Conservation (phyloP, 1,139 yeast species). For the Sugiyamaella grinbergsii region DNA sequence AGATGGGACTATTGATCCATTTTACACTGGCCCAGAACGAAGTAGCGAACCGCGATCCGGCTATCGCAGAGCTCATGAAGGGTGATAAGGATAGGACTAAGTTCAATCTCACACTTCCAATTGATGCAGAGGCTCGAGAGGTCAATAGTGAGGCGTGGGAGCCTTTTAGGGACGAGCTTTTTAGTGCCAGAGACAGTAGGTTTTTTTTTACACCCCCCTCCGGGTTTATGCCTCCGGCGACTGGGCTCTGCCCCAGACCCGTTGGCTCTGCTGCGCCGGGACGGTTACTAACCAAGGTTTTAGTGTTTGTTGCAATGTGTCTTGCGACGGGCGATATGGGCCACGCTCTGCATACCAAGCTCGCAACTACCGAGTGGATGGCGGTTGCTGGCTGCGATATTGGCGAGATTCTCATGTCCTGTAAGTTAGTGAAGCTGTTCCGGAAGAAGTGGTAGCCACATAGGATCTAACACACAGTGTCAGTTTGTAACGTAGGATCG, state of each 20-base stretch:
- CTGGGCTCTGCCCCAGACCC: conserved; percentile 13
- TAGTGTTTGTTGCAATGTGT: conserved; percentile 63
- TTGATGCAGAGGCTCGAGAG: conserved; percentile 26
- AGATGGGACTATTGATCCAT: conserved; percentile 64
- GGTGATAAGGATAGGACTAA: conserved; percentile 23
- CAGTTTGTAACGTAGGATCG: conserved; percentile 71
- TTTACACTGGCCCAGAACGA: conserved; percentile 67
- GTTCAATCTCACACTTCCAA: conserved; percentile 25
- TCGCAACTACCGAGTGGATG: conserved; percentile 75
- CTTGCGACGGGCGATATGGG: conserved; percentile 66
- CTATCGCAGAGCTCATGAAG: conserved; percentile 33
- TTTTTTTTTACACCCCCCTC: too few species aligned
- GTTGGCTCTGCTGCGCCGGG: not conserved
- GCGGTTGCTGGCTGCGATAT: conserved; percentile 67
- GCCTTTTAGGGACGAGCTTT: conserved; percentile 74
- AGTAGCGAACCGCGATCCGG: conserved; percentile 44
- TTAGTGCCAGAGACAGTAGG: conserved; percentile 62
- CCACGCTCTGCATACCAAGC: conserved; percentile 62
- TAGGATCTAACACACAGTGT: not conserved
- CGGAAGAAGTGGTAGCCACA: not conserved
- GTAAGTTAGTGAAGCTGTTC: conserved; percentile 13
- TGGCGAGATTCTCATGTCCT: conserved; percentile 60
- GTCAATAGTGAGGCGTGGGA: conserved; percentile 48
- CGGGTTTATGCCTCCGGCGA: not conserved
- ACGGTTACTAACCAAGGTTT: conserved; percentile 2